Percentiles rank a stretch among this genome's conserved stretches.
These are phyloP conservation scores for Corynascus novoguineensis DNA, from an alignment of 495 filamentous ascomycete genomes.

Conservation along the genomic window DNA sequence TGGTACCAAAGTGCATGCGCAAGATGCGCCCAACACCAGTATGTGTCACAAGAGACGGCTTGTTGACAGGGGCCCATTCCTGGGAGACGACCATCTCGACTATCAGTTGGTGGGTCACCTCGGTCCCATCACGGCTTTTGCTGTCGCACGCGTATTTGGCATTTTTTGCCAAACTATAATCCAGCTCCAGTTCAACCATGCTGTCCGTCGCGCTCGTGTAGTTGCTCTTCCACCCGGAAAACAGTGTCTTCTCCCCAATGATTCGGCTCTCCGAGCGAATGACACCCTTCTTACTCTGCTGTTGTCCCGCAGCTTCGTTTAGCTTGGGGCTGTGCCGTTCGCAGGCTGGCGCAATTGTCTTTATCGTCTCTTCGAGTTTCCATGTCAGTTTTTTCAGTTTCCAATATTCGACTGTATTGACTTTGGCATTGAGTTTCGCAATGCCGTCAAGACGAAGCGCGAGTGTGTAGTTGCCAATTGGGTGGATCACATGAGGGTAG, in stretches of 20 bases:
- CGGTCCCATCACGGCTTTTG: conserved; percentile 69
- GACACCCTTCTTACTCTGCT: conserved; percentile 60
- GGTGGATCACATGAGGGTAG: conserved; percentile 77
- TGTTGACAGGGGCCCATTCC: conserved; percentile 72
- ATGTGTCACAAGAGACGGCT: conserved; percentile 66
- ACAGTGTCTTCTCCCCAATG: conserved; percentile 49
- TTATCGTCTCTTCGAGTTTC: conserved; percentile 83
- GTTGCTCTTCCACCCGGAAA: conserved; percentile 91
- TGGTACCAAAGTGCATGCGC: conserved; percentile 81
- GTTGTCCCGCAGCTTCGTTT: conserved; percentile 42
- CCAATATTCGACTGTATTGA: conserved; percentile 61
- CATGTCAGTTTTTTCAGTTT: conserved; percentile 83
- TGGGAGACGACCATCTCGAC: conserved; percentile 93
- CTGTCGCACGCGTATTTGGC: conserved; percentile 70
- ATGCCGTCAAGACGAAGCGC: conserved; percentile 76
- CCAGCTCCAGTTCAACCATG: conserved; percentile 76
- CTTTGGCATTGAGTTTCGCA: conserved; percentile 54
- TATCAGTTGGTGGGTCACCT: conserved; percentile 75
- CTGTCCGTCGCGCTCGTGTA: conserved; percentile 61
- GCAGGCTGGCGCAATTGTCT: conserved; percentile 77
- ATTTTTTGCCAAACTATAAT: conserved; percentile 58
- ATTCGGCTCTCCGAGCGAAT: conserved; percentile 70
- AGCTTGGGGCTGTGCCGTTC: conserved; percentile 66
- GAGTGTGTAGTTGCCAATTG: conserved; percentile 76
- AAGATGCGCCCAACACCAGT: conserved; percentile 88